These are phyloP conservation scores for Tilletia indica DNA, from an alignment of 1,284 basidiomycete genomes.

Conservation along the genomic window DNA sequence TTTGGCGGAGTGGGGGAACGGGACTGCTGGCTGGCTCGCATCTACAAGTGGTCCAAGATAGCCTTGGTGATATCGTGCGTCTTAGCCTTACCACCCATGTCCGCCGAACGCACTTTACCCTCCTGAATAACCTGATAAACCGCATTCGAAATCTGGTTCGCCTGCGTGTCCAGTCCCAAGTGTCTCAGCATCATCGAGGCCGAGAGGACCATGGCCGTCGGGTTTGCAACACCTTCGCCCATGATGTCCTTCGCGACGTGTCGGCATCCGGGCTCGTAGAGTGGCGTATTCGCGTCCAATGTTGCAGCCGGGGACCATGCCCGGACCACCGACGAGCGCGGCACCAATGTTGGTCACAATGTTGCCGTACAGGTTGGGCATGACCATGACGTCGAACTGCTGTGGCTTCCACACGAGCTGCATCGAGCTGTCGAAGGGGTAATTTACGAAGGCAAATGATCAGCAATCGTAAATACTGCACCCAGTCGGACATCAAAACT, in stretches of 20 bases:
- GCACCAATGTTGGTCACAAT: constrained; percentile 98
- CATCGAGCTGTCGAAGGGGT: constrained; percentile 71
- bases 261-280: constrained; percentile 98
- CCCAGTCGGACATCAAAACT: neutral
- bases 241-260: constrained; percentile 98
- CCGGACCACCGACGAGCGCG: constrained; percentile 94
- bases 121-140: constrained; percentile 90
- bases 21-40: no score
- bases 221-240: constrained; percentile 96
- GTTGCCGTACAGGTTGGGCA: constrained; percentile 92
- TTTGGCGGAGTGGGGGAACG: no score
- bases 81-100: constrained; percentile 74
- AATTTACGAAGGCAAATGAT: no score
- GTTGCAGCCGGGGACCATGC: constrained; percentile 96
- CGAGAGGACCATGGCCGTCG: constrained; percentile 94
- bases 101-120: constrained; percentile 85
- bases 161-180: constrained; percentile 91
- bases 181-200: constrained; percentile 99
- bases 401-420: constrained; percentile 91
- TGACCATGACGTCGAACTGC: constrained; percentile 99
- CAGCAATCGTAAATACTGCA: no score
- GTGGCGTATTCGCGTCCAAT: constrained; percentile 95
- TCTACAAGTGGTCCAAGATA: constrained; percentile 47
- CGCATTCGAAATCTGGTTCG: constrained; percentile 78
- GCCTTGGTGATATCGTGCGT: constrained; percentile 55